Evolutionary conservation across 768 basidiomycete species (phyloP).

Genomic region (Pleurotus giganteus): DNA sequence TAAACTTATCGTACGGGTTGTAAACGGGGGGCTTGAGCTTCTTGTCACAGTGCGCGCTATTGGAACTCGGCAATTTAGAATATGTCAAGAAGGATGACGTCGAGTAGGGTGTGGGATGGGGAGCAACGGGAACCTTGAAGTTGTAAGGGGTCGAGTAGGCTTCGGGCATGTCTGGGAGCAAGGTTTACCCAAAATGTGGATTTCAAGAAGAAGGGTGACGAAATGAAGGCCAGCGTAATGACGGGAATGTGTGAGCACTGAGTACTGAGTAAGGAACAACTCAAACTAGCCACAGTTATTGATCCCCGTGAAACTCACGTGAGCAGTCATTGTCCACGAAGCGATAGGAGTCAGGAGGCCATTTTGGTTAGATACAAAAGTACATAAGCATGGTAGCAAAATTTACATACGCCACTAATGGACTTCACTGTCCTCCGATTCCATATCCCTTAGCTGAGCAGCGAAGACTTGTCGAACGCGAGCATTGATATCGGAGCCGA

Average conservation of each 20-base stretch:
- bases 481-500: background rate
- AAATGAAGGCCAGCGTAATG: background rate
- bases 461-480: background rate
- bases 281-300: slow-evolving; percentile 1
- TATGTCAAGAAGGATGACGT: slow-evolving; percentile 4
- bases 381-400: too few species aligned
- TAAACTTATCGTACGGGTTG: slow-evolving; percentile 76
- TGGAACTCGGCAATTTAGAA: background rate
- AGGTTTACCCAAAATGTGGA: background rate
- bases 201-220: background rate
- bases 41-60: background rate
- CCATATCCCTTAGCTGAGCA: background rate
- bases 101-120: slow-evolving; percentile 8
- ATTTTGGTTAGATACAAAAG: too few species aligned
- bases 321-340: background rate
- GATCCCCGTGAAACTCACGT: slow-evolving; percentile 5
- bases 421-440: background rate
- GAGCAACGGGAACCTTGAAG: slow-evolving; percentile 1
- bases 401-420: too few species aligned
- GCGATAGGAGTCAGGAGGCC: too few species aligned
- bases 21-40: slow-evolving; percentile 47
- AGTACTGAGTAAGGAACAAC: background rate
- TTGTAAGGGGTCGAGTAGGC: background rate
- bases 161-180: background rate
- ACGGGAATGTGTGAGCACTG: background rate